phyloP scores from a whole-genome alignment of 164 flowering plant species.

The Protea cynaroides region DNA sequence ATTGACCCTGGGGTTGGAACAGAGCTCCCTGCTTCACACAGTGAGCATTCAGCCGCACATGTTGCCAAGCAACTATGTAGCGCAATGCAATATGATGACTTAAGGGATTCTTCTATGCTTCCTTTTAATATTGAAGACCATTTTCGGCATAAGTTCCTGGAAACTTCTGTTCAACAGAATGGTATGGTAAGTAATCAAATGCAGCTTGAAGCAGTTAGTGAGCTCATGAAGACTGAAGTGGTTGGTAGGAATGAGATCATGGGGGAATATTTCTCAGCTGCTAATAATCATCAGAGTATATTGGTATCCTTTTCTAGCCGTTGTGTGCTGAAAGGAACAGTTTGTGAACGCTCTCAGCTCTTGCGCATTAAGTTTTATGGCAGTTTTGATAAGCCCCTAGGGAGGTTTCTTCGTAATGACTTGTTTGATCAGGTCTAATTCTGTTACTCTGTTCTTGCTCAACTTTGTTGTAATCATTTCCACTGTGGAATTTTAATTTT shows the following conservation, averaged over 20 bases:
- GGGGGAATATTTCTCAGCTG: constrained; percentile 48
- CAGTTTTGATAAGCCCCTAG: constrained; percentile 86
- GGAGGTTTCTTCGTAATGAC: constrained; percentile 78
- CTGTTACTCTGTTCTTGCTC: neutral
- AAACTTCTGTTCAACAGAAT: constrained; percentile 20
- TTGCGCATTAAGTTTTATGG: constrained; percentile 88
- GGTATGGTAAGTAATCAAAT: constrained; percentile 9
- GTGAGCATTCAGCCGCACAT: constrained; percentile 22
- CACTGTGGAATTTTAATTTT: neutral
- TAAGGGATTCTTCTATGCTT: constrained; percentile 3
- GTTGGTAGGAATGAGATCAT: constrained; percentile 36
- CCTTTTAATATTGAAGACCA: constrained; percentile 10
- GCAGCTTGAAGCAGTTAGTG: constrained; percentile 21
- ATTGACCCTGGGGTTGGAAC: constrained; percentile 15
- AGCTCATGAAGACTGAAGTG: constrained; percentile 19
- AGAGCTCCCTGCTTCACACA: constrained; percentile 18
- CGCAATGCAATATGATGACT: constrained; percentile 11
- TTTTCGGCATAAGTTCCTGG: constrained; percentile 24
- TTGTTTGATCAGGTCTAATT: constrained; percentile 71
- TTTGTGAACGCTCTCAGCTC: constrained; percentile 82
- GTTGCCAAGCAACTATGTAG: constrained; percentile 8
- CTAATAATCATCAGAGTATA: constrained; percentile 77
- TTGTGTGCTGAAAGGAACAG: constrained; percentile 64
- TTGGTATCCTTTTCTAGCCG: constrained; percentile 81
- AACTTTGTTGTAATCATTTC: constrained; percentile 1